Conservation (phyloP, 73 alveolate genomes). For the Effrenium voratum region DNA sequence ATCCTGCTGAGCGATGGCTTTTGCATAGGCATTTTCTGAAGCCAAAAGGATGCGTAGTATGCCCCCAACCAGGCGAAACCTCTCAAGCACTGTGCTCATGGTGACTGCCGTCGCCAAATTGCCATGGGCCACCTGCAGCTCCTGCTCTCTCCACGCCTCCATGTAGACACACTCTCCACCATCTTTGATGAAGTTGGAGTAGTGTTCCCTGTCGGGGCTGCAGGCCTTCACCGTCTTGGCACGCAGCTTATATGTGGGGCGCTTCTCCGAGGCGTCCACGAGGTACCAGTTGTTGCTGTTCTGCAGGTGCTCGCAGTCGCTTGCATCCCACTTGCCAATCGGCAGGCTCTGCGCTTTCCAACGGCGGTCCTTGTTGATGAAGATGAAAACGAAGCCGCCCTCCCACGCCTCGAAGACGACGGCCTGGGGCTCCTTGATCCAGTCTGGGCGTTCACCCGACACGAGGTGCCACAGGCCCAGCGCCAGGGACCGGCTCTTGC, state of each 20-base stretch:
- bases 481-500: conserved; percentile 1
- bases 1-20: too few species aligned
- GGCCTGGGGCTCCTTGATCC: conserved; percentile 3
- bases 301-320: not conserved
- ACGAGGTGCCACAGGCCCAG: conserved; percentile 29
- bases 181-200: conserved; percentile 5
- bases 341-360: conserved; percentile 12
- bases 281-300: conserved; percentile 1
- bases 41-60: conserved; percentile 25
- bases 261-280: not conserved
- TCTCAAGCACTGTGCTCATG: not conserved
- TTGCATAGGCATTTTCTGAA: too few species aligned
- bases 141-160: not conserved
- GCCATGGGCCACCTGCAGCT: not conserved
- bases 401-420: conserved; percentile 10
- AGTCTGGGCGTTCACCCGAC: conserved; percentile 33
- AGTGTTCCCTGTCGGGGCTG: conserved; percentile 18
- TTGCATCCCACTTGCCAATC: not conserved
- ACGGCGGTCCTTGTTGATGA: not conserved
- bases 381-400: not conserved
- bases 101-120: not conserved
- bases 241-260: not conserved
- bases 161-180: conserved; percentile 23
- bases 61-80: not conserved
- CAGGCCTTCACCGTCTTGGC: conserved; percentile 17